A percentile compares a stretch with the other conserved stretches of the same genome.
Evolutionary conservation across 495 filamentous ascomycete genomes (phyloP).

Genomic region (Staphylotrichum longicolle): DNA sequence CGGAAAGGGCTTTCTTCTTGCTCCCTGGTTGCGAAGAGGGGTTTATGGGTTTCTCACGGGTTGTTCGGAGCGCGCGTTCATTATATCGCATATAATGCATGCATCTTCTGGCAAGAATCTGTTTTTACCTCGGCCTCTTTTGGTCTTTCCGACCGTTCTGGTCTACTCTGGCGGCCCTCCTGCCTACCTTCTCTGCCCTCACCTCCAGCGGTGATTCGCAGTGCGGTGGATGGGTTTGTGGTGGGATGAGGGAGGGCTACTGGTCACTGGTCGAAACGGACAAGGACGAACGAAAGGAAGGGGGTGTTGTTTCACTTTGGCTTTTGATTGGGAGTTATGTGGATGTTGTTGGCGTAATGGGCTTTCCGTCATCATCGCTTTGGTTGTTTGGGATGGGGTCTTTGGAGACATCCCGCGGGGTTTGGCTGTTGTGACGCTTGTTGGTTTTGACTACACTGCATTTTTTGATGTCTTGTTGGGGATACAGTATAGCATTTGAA

Average conservation of each 20-base stretch:
- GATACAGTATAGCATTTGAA: conserved; percentile 17
- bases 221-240: not conserved
- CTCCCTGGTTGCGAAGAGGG: not conserved
- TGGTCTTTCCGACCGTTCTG: not conserved
- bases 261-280: not conserved
- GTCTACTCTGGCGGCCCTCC: not conserved
- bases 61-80: conserved; percentile 11
- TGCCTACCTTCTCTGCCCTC: not conserved
- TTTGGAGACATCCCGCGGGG: conserved; percentile 8
- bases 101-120: conserved; percentile 14
- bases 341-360: not conserved
- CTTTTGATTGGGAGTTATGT: no score
- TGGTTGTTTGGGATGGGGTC: not conserved
- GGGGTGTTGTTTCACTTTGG: not conserved
- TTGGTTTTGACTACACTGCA: conserved; percentile 10
- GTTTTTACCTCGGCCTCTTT: not conserved
- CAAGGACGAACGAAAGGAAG: not conserved
- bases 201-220: conserved; percentile 21
- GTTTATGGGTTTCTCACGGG: not conserved
- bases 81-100: conserved; percentile 16
- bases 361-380: not conserved
- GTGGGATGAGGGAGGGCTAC: not conserved
- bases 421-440: not conserved
- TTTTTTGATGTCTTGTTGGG: conserved; percentile 11
- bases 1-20: not conserved